Conservation (phyloP, 805 yeast genomes). For the Cyberlindnera subsufficiens region DNA sequence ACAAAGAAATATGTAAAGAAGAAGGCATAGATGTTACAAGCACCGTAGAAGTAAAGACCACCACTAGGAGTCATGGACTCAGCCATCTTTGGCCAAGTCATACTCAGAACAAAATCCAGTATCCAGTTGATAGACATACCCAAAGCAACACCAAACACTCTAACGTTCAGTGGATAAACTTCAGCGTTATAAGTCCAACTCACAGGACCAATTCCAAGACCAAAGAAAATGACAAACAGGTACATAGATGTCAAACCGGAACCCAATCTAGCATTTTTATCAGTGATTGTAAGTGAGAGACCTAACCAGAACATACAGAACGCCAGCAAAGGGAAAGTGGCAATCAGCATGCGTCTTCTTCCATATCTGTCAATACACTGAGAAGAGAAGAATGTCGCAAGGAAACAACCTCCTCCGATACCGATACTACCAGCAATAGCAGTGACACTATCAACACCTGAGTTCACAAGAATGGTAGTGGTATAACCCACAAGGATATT, state of each 20-base stretch:
- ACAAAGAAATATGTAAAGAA: slow-evolving; percentile 33
- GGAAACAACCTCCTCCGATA: slow-evolving; percentile 40
- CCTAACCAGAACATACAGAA: slow-evolving; percentile 48
- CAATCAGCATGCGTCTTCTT: slow-evolving; percentile 44
- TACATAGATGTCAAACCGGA: slow-evolving; percentile 40
- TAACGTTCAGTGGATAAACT: slow-evolving; percentile 43
- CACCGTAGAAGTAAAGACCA: slow-evolving; percentile 48
- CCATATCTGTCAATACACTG: slow-evolving; percentile 45
- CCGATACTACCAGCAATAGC: slow-evolving; percentile 46
- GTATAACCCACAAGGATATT: slow-evolving; percentile 48
- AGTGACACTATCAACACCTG: slow-evolving; percentile 36
- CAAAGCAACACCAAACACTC: slow-evolving; percentile 46
- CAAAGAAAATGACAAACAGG: slow-evolving; percentile 38
- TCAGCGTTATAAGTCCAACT: slow-evolving; percentile 52
- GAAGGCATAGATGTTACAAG: slow-evolving; percentile 41
- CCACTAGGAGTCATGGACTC: slow-evolving; percentile 41
- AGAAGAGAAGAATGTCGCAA: slow-evolving; percentile 43
- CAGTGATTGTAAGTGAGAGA: slow-evolving; percentile 35
- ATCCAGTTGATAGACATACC: slow-evolving; percentile 43
- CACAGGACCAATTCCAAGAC: slow-evolving; percentile 49
- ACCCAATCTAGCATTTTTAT: slow-evolving; percentile 35
- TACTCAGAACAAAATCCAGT: slow-evolving; percentile 42
- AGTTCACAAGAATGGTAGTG: slow-evolving; percentile 39
- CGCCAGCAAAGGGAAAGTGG: slow-evolving; percentile 57
- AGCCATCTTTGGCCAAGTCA: slow-evolving; percentile 46